Base-by-base conservation (phyloP, 768 basidiomycete genomes). In the Coprinopsis marcescibilis region DNA sequence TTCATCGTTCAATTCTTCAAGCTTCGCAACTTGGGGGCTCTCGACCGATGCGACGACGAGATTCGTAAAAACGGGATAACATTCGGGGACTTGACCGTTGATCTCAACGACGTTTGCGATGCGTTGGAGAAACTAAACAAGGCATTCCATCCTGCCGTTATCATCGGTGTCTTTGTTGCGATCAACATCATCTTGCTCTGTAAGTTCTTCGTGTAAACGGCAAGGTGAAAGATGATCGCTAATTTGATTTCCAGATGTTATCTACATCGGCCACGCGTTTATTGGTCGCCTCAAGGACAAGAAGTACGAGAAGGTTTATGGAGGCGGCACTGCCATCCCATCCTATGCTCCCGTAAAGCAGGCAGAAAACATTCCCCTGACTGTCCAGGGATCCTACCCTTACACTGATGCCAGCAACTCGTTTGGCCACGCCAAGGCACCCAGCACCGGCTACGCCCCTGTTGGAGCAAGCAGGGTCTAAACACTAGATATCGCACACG, bases 261-360 rank as follows among this genome's bases (percentile, higher is more conserved):
- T 65, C 39, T 70, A 70, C 43, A 54, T 71, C 27, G 65, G 68
- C 11, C 51, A 60, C 21, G 55, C 64, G 36, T 72, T 71, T 40
- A 62, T 61, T 7, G 62, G 57, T 36, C 60, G 64, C 37, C 58
- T 72, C 21, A 52, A 51, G 7, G 50, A 55, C 45, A 60, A 68
- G 51, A 56, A 58, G 44, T 40, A 36, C 56, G 56, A 48, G 48
- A 52, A 33, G 57, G 58, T 36, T 38, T 59, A 26, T 53, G 57
- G 7, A 51, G 54, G 54, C 40, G 38, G 43, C 46, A 38, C 47
- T 10, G 43, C 52, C 10, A 52, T 49, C 17, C 51, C 59, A 14
- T 51, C 50, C 6, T 66, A 63, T 48, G 56, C 57, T 20, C 58
- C 64, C 10, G 59, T 65, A 17, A 52, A 52, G 14, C 50, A 50